These are phyloP conservation scores for Candida stauntonica DNA, from an alignment of 805 yeast species.

Conservation along the genomic window DNA sequence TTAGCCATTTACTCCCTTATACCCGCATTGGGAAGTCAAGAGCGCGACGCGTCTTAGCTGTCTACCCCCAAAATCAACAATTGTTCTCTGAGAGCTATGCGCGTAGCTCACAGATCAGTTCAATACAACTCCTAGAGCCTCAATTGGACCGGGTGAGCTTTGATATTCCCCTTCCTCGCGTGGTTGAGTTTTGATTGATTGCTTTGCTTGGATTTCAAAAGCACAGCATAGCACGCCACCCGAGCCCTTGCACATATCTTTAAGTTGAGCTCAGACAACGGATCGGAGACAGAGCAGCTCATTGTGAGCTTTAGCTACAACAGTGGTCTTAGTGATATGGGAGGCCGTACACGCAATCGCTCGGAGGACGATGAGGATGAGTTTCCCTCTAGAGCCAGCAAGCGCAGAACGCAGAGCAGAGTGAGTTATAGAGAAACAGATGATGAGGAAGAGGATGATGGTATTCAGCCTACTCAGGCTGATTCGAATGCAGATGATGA, in stretches of 20 bases:
- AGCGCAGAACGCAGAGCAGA: slow-evolving; percentile 2
- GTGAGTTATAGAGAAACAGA: slow-evolving; percentile 1
- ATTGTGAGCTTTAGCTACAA: slow-evolving; percentile 4
- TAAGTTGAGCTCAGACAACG: not conserved
- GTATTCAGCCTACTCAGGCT: no score
- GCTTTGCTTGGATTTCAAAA: no score
- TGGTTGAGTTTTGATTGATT: no score
- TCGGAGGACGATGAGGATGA: slow-evolving; percentile 2
- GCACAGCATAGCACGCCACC: no score
- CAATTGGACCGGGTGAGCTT: no score
- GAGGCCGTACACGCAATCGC: not conserved
- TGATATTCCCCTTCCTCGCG: no score
- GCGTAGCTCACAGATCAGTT: no score
- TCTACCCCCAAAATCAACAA: no score
- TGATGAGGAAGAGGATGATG: not conserved
- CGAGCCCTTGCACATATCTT: not conserved
- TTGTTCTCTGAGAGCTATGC: no score
- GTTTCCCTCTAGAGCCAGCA: not conserved
- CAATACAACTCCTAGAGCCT: no score
- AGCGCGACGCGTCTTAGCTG: slow-evolving; percentile 1
- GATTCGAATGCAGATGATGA: not conserved
- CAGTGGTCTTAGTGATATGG: not conserved
- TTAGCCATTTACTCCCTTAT: not conserved
- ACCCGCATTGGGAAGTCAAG: slow-evolving; percentile 1
- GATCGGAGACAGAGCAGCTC: not conserved